Evolutionary conservation across 2,329 filamentous ascomycete genomes (phyloP).

Genomic region (Akanthomyces muscarius): DNA sequence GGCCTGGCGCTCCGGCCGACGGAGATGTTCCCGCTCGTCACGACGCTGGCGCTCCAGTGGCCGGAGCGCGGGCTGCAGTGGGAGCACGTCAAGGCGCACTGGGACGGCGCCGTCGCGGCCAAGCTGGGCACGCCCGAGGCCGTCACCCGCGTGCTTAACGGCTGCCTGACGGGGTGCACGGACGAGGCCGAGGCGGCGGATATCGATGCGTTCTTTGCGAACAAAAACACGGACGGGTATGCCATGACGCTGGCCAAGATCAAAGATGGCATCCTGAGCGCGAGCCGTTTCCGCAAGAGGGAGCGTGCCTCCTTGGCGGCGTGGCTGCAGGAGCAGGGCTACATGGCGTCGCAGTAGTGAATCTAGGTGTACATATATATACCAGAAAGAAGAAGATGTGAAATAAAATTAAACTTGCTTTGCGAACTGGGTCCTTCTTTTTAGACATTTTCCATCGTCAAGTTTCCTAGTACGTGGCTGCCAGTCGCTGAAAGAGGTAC

Average conservation of each 20-base stretch:
- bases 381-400: background rate
- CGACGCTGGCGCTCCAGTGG: conserved; percentile 67
- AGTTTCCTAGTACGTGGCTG: conserved; percentile 61
- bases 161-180: conserved; percentile 73
- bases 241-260: conserved; percentile 81
- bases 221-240: conserved; percentile 80
- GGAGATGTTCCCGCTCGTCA: conserved; percentile 80
- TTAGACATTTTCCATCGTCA: background rate
- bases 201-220: conserved; percentile 78
- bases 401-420: background rate
- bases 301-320: conserved; percentile 5
- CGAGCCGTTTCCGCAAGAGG: conserved; percentile 4
- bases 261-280: conserved; percentile 50
- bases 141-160: conserved; percentile 79
- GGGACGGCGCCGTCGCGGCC: conserved; percentile 64
- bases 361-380: background rate
- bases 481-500: conserved; percentile 73
- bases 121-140: conserved; percentile 81
- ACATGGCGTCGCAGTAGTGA: background rate
- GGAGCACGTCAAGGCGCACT: conserved; percentile 81
- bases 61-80: conserved; percentile 70
- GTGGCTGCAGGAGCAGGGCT: conserved; percentile 5
- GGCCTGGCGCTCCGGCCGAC: conserved; percentile 68
- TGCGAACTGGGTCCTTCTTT: too few relatives aligned
- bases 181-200: conserved; percentile 66